Percentiles rank a stretch among this genome's conserved stretches.
Conservation (phyloP, 2,329 filamentous ascomycete genomes). For the Akanthomyces lecanii region DNA sequence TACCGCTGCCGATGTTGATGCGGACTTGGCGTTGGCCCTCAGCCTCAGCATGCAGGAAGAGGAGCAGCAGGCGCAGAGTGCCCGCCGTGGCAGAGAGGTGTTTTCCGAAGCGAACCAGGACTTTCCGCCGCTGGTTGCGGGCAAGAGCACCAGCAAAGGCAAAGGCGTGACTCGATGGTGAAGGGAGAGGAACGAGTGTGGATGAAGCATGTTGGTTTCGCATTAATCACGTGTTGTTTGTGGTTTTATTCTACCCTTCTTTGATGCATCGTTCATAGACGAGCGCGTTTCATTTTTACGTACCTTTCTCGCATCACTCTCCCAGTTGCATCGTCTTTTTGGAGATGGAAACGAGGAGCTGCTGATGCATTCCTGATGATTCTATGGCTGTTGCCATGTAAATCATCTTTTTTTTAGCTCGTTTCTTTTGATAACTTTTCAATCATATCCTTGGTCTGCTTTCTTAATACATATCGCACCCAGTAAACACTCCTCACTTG, state of each 20-base stretch:
- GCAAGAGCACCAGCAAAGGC: conserved; percentile 41
- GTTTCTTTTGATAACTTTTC: too few relatives aligned
- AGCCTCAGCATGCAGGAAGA: conserved; percentile 57
- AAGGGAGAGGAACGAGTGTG: neutral
- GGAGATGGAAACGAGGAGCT: neutral
- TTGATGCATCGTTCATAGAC: neutral
- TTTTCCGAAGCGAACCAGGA: conserved; percentile 25
- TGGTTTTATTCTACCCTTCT: neutral
- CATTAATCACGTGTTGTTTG: neutral
- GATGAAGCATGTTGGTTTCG: neutral
- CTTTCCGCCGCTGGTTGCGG: conserved; percentile 37
- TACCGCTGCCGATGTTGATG: conserved; percentile 35
- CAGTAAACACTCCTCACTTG: too few relatives aligned
- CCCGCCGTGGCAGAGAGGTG: neutral
- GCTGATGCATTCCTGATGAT: neutral
- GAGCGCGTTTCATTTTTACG: neutral
- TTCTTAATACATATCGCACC: too few relatives aligned
- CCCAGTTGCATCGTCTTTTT: neutral
- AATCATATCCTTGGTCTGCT: too few relatives aligned
- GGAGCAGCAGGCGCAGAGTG: conserved; percentile 25
- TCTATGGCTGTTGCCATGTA: neutral
- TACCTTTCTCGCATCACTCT: neutral
- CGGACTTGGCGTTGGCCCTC: conserved; percentile 58
- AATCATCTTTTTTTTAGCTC: neutral
- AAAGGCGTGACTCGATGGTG: conserved; percentile 32